Percentiles rank a stretch among this genome's conserved stretches.
Conservation (phyloP, 805 yeast species). For the Saturnispora kantuleensis region DNA sequence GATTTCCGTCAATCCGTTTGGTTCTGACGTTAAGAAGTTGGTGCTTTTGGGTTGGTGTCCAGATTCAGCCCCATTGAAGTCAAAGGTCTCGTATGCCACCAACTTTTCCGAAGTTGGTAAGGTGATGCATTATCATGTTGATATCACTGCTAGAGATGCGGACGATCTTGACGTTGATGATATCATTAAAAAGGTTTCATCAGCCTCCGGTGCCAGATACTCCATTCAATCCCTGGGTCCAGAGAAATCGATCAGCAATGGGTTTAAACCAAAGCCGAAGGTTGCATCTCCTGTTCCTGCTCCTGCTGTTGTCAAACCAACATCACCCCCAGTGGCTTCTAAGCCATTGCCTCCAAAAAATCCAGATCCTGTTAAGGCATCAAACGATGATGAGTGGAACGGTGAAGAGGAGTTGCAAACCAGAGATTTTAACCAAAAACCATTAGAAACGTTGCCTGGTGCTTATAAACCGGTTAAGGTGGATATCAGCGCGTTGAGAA, state of each 20-base stretch:
- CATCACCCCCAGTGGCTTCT: conserved; percentile 19
- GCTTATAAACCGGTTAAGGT: conserved; percentile 63
- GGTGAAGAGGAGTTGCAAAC: conserved; percentile 51
- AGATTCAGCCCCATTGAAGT: conserved; percentile 78
- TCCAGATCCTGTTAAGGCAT: conserved; percentile 1
- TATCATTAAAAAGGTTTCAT: conserved; percentile 63
- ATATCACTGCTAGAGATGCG: conserved; percentile 88
- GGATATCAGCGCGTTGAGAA: conserved; percentile 45
- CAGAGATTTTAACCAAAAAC: conserved; percentile 41
- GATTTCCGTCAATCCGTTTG: conserved; percentile 78
- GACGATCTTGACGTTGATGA: conserved; percentile 82
- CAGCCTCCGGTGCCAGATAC: conserved; percentile 95
- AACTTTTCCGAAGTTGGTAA: conserved; percentile 70
- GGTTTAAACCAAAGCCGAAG: conserved; percentile 24
- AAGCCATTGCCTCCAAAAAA: conserved; percentile 9
- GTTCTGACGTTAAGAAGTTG: conserved; percentile 81
- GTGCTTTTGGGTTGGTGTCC: conserved; percentile 95
- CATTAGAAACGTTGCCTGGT: conserved; percentile 44
- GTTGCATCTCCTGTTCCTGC: conserved; percentile 21
- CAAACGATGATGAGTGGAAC: conserved; percentile 55
- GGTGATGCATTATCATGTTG: conserved; percentile 83
- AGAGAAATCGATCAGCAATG: conserved; percentile 16
- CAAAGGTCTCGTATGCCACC: conserved; percentile 65
- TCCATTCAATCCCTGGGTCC: conserved; percentile 40
- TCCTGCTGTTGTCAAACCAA: conserved; percentile 13